These are phyloP conservation scores for Penium margaritaceum DNA, from an alignment of 139 green algal genomes.

Conservation along the genomic window DNA sequence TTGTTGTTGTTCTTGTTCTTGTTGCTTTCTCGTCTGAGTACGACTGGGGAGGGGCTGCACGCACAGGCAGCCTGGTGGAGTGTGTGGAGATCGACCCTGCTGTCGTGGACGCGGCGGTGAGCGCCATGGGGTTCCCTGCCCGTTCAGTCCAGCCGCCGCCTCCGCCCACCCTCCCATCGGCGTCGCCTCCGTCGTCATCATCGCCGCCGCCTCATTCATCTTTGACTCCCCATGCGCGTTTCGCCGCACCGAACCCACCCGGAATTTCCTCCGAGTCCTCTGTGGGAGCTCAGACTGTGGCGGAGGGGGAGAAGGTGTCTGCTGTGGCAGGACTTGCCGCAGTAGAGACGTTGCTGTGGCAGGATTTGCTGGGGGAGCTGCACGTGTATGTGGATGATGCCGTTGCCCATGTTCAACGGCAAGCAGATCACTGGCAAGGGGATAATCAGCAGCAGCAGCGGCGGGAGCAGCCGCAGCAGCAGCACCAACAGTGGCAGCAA, in stretches of 20 bases:
- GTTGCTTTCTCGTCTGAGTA: too few species aligned
- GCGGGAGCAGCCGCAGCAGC: background rate
- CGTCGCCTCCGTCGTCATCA: too few species aligned
- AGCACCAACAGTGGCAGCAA: background rate
- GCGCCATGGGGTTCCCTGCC: slow-evolving; percentile 52
- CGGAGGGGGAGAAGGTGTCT: background rate
- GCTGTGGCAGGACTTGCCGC: background rate
- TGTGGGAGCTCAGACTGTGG: background rate
- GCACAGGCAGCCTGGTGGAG: too few species aligned
- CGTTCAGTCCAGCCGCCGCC: background rate
- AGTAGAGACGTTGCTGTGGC: slow-evolving; percentile 1
- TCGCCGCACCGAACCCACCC: background rate
- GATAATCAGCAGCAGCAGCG: background rate
- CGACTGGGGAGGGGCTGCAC: too few species aligned
- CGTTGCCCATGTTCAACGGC: slow-evolving; percentile 23
- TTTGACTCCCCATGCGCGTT: background rate
- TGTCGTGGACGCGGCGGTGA: slow-evolving; percentile 48
- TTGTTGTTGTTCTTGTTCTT: too few species aligned
- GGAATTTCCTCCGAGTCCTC: background rate
- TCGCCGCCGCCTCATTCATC: too few species aligned
- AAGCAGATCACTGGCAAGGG: background rate
- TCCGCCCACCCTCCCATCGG: too few species aligned
- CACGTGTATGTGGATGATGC: slow-evolving; percentile 13
- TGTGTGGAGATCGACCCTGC: slow-evolving; percentile 57
- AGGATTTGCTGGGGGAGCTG: background rate